Conservation (phyloP, 176 grass and related monocot genomes). For the Rhynchospora breviuscula region DNA sequence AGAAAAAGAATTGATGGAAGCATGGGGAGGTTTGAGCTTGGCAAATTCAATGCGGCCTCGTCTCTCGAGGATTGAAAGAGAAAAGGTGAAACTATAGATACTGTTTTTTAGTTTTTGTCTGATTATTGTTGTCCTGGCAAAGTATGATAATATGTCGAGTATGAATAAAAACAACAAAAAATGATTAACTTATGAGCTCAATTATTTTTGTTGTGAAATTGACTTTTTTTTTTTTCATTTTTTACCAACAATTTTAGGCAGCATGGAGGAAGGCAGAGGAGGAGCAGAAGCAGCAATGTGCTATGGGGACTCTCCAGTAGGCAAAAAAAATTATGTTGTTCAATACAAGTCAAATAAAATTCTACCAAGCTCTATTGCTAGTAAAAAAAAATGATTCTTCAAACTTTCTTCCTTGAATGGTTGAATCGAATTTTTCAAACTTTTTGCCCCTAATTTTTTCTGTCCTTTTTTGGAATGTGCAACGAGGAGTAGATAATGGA, state of each 20-base stretch:
- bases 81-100: slow-evolving; percentile 47
- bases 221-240: slow-evolving; percentile 9
- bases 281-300: slow-evolving; percentile 33
- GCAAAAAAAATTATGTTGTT: not conserved
- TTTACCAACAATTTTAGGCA: slow-evolving; percentile 30
- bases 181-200: not conserved
- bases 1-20: slow-evolving; percentile 62
- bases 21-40: slow-evolving; percentile 70
- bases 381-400: not conserved
- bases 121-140: not conserved
- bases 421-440: no score
- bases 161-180: not conserved
- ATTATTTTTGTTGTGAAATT: not conserved
- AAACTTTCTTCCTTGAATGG: not conserved
- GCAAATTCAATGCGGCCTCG: slow-evolving; percentile 61
- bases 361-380: not conserved
- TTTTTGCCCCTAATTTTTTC: not conserved
- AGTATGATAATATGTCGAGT: not conserved
- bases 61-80: slow-evolving; percentile 72
- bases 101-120: not conserved
- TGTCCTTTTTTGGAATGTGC: not conserved
- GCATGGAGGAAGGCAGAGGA: slow-evolving; percentile 65
- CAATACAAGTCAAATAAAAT: not conserved
- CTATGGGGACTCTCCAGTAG: not conserved
- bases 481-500: not conserved